Evolutionary conservation across 352 stramenopile genomes (phyloP), one percentile per base, ranked within the genome.

Genomic region (Phytophthora macrochlamydospora): DNA sequence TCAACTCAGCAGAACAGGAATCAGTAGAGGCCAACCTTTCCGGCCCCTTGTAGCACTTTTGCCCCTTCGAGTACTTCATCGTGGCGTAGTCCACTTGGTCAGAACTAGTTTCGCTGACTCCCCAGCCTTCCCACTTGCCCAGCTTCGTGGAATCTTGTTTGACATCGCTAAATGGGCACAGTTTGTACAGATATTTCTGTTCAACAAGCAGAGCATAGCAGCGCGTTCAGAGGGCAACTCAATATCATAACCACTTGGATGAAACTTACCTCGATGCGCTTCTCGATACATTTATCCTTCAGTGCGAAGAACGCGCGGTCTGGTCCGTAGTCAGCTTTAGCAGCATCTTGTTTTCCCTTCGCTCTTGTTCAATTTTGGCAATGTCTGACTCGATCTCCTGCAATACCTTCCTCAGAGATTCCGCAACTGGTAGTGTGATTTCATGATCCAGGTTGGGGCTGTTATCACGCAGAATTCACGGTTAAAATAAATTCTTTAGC

Each of bases 11-110:
- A 51, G 30, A 24, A 50, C 11, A 40, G 24, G 3, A 40, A 40
- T 11, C 6, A 40, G 1, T 40, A 40, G 9, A 11, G 35, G 3
- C 51, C 38, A 55, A 91, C 66, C 95, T 81, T 24, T 91, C 59
- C 7, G 93, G 93, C 1, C 93, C 93, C 63, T 98, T 98, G 90
- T 92, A 98, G 77, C 93, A 98, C 32, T 85, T 90, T 14, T 90
- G 75, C 32, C 93, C 93, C 35, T 88, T 82, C 2, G 75, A 67
- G 78, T 92, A 98, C 28, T 66, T 65, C 83, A 93, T 92, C 43
- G 74, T 85, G 13, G 75, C 68, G 66, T 92, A 73, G 63, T 84
- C 76, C 33, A 51, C 59, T n/a, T 49, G 18, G 13, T 37, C 28
- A 56, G 18, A 18, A 43, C 33, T 52, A 33, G 24, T 43, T 7